Evolutionary conservation across 345 rosid genomes (phyloP).

Genomic region (Linum lewisii): DNA sequence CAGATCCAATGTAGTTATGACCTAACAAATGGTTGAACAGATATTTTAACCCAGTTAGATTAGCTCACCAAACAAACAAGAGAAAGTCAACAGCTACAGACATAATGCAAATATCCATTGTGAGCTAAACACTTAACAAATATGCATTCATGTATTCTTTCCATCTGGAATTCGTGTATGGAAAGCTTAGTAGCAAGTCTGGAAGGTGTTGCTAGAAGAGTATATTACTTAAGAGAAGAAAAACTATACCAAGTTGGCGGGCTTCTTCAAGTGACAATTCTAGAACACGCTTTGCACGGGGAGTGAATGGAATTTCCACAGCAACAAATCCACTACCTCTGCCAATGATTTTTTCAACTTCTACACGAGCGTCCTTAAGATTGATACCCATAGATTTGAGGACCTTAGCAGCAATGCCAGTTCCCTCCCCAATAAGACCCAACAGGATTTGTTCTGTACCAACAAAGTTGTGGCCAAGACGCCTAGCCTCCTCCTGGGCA

Average conservation of each 20-base stretch:
- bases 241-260: constrained; percentile 62
- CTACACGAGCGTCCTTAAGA: constrained; percentile 88
- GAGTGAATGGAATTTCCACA: constrained; percentile 94
- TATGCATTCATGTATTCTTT: no score
- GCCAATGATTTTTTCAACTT: constrained; percentile 96
- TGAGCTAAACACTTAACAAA: no score
- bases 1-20: constrained; percentile 96
- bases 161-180: no score
- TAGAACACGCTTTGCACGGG: constrained; percentile 92
- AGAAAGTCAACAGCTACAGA: neutral
- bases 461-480: constrained; percentile 95
- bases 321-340: constrained; percentile 96
- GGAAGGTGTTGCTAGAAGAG: no score
- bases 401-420: constrained; percentile 94
- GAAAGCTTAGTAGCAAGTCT: no score
- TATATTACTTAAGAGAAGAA: neutral
- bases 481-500: constrained; percentile 92
- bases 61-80: neutral
- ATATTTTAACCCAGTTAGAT: neutral
- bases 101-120: no score
- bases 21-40: constrained; percentile 30
- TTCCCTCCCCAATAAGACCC: constrained; percentile 91
- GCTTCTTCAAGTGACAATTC: constrained; percentile 96
- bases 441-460: constrained; percentile 90
- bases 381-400: constrained; percentile 95